Base-by-base conservation (phyloP, 2,329 filamentous ascomycete species). In the Aspergillus eucalypticola region DNA sequence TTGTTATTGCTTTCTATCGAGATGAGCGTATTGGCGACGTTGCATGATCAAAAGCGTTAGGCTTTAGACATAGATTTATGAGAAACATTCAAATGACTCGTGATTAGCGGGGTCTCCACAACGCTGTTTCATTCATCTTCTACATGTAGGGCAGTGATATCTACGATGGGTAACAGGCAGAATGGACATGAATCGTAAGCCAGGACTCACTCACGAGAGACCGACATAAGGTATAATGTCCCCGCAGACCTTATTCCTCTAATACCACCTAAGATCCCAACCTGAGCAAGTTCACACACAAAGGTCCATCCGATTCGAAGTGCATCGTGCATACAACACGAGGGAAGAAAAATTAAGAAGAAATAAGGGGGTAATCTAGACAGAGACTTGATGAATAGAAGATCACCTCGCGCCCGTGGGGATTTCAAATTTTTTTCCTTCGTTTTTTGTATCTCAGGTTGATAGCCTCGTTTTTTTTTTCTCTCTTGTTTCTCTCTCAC, bases 361-460 rank as follows among this genome's bases (percentile, higher is more conserved):
- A 32, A 49, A 25, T 0, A 49, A 50, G 19, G 25, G 32, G 32
- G 32, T 35, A 35, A 35, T 35, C 46, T 50, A 50, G 46, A 50
- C 46, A 50, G 46, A 50, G 25, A 35, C 32, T 27, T 50, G 46
- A 49, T 27, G 25, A 29, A 29, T 21, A 44, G 21, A 21, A 27
- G 46, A 50, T 50, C 46, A 50, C 29, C 48, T 58, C 60, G 64
- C 65, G 67, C 65, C 67, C 59, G 67, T 64, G 64, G 66, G 27
- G 53, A 63, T 70, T 71, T 71, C 62, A 66, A 71, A 67, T 68
- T 67, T 71, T 71, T 71, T 64, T 61, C 58, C 62, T 57, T 50
- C 46, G 46, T 50, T 50, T 54, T 64, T 67, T 61, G 38, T 62
- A 64, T 67, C 70, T 63, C 67, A 67, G 59, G 63, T 70, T 65